A percentile compares a stretch with the other conserved stretches of the same genome.
Conservation (phyloP, 192 early-diverging fungal species). For the Allomyces arbusculus region DNA sequence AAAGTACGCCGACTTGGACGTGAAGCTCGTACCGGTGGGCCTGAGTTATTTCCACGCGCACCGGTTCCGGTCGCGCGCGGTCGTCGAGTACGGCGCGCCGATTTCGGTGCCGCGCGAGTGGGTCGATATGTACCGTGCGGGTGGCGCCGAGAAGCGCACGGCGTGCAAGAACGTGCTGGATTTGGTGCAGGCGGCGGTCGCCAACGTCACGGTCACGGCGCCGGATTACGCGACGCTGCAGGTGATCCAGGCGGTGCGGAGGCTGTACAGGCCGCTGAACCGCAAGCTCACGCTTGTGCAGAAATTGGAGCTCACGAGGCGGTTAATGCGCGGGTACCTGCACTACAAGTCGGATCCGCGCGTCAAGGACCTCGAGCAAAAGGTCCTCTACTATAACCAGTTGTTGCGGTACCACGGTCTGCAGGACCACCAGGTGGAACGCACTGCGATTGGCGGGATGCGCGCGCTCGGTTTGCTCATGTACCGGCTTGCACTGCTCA, state of each 20-base stretch:
- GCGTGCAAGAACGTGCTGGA: conserved; percentile 64
- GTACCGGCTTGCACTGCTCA: conserved; percentile 44
- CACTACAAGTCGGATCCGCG: conserved; percentile 62
- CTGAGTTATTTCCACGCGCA: conserved; percentile 92
- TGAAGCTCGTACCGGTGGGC: conserved; percentile 82
- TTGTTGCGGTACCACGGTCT: conserved; percentile 82
- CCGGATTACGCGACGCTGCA: conserved; percentile 68
- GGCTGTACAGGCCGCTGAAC: conserved; percentile 75
- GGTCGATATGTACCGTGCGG: conserved; percentile 61
- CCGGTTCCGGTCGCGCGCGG: conserved; percentile 89
- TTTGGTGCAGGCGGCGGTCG: conserved; percentile 53
- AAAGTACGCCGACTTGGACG: conserved; percentile 57
- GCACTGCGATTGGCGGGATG: conserved; percentile 41
- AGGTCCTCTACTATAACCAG: conserved; percentile 67
- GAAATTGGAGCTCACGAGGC: conserved; percentile 71
- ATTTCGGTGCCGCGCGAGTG: conserved; percentile 56
- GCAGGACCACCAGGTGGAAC: conserved; percentile 86
- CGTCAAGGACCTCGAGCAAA: conserved; percentile 54
- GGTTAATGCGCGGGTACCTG: conserved; percentile 66
- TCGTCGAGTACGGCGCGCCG: conserved; percentile 87
- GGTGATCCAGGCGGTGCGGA: conserved; percentile 80
- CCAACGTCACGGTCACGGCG: conserved; percentile 78
- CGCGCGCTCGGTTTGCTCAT: conserved; percentile 45
- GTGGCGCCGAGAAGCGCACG: conserved; percentile 61
- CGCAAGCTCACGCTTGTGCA: conserved; percentile 66